Base-by-base conservation (phyloP, 352 stramenopile genomes). In the Globisporangium cederbergense region DNA sequence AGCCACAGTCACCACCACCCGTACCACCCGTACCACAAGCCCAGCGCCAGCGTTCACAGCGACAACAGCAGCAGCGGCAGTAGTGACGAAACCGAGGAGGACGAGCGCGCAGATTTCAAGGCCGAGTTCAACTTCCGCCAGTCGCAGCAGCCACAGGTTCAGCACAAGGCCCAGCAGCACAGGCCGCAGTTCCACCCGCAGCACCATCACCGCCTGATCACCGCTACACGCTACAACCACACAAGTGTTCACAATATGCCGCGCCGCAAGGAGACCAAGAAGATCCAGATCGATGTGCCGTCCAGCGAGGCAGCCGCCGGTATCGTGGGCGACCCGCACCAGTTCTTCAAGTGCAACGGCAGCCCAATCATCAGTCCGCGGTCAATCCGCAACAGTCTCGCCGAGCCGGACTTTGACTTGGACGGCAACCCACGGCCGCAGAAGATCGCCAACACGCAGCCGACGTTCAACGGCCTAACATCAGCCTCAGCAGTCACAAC, bases 281-380 rank as follows among this genome's bases (percentile, higher is more conserved):
- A 69, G 59, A 75, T 75, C 65, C 59, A 71, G 32, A 77, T 78
- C 42, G 75, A 77, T 65, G 69, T 80, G 11, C 75, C 66, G 0
- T 76, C 72, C 1, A 73, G 65, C 20, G 65, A 73, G 38, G 60
- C 70, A 2, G 20, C 40, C 7, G 49, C n/a, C 0, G 49, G 55
- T 4, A 65, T 55, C 1, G 70, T 77, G 38, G 65, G 67, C n/a
- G 77, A 83, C 54, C 62, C 71, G 47, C 75, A 85, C 46, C 67
- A 78, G 58, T 71, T 86, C n/a, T 83, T 89, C 58, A 81, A 79
- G 62, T 68, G 74, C 43, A 85, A 86, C 54, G 78, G 78, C 49
- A 82, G 68, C 42, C 76, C 78, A 16, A 90, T 85, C 45, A 85
- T 90, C 55, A 91, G 83, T 51, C 83, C 83, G n/a, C 66, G 80